Base-by-base conservation (phyloP, 805 yeast species). In the Cyberlindnera suaveolens region DNA sequence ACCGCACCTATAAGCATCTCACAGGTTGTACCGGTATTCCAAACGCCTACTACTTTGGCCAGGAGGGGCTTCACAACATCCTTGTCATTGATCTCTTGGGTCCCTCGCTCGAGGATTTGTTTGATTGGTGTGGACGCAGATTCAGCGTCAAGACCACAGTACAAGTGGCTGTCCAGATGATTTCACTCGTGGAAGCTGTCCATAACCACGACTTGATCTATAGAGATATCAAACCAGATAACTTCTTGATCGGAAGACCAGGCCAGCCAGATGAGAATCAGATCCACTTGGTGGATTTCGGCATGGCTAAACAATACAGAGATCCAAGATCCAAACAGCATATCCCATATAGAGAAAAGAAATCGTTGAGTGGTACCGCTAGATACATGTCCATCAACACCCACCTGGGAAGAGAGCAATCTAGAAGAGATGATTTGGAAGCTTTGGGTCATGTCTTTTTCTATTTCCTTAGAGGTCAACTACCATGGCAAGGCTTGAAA, bases 401-500 rank as follows among this genome's bases (percentile, higher is more conserved):
- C n/a, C 95, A 85, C 67, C 66, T 85, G 56, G 93, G 93, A 2
- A 72, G 90, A 55, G 95, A 85, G 59, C 95, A 85, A 60, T 79
- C 82, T 54, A 74, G 95, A 66, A 68, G 95, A 63, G 95, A 85
- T 60, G 95, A 85, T 62, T 71, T 85, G 56, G 95, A 85, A 64
- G 78, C 85, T 8, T 66, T 85, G 53, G 93, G 91, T 15, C 93
- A 85, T 64, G 93, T 85, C 1, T 85, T 85, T 58, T 77, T 85
- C 59, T 85, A 85, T 62, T 85, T 85, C 56, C 63, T 84, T 43
- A 74, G 85, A 57, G 93, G 95, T 26, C 82, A 80, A 49, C 71
- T 85, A 58, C 95, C 95, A 37, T 85, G 95, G 95, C 95, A 85
- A 65, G 95, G 95, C n/a, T 67, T 85, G 47, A 85, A 84, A 63